phyloP scores from a whole-genome alignment of 2,329 filamentous ascomycete species.

The Escovopsis sp. region DNA sequence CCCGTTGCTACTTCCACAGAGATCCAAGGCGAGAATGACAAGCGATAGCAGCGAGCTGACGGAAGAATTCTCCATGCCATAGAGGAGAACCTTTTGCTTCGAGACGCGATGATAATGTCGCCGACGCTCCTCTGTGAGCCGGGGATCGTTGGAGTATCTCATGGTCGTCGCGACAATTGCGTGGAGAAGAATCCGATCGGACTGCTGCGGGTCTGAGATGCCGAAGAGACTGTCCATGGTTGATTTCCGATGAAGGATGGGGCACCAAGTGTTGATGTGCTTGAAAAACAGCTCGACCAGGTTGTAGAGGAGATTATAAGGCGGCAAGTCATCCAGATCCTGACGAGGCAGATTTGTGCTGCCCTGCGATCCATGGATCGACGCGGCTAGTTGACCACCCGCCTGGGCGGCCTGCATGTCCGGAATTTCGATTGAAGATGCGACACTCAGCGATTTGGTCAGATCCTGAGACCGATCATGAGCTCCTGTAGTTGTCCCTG shows the following conservation, averaged over 20 bases:
- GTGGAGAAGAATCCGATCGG: conserved; percentile 69
- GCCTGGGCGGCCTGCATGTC: conserved; percentile 24
- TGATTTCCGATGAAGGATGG: conserved; percentile 72
- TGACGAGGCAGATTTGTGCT: conserved; percentile 11
- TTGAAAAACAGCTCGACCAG: conserved; percentile 66
- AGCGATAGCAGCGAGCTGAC: conserved; percentile 78
- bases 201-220: conserved; percentile 58
- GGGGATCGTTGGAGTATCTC: conserved; percentile 63
- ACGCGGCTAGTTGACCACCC: conserved; percentile 19
- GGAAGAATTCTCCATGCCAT: conserved; percentile 78
- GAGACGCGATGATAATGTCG: conserved; percentile 64
- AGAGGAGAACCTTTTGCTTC: conserved; percentile 74
- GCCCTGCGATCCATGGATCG: conserved; percentile 28
- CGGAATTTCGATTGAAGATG: conserved; percentile 19
- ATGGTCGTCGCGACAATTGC: conserved; percentile 81
- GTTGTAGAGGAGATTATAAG: conserved; percentile 58
- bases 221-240: conserved; percentile 75
- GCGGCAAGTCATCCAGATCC: conserved; percentile 57
- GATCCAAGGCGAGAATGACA: conserved; percentile 71
- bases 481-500: too few species aligned
- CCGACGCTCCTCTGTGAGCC: conserved; percentile 58
- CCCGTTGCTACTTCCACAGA: conserved; percentile 76
- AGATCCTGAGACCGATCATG: conserved; percentile 35
- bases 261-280: conserved; percentile 72
- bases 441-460: conserved; percentile 25